Evolutionary conservation across 2,329 filamentous ascomycete species (phyloP).

Genomic region (Aspergillus chevalieri): DNA sequence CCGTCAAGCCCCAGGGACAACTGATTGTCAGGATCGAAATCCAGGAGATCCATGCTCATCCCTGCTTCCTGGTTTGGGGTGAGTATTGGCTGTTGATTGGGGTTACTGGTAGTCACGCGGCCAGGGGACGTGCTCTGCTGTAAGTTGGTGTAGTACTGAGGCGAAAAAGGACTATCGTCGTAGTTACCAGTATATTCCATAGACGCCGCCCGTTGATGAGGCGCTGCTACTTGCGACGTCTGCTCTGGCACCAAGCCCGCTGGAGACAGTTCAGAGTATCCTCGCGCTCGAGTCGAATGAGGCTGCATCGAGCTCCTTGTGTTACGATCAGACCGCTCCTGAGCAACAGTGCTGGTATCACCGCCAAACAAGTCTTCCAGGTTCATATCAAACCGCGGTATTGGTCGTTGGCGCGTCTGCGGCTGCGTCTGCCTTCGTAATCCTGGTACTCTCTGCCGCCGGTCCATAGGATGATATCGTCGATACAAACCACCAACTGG

Average conservation of each 20-base stretch:
- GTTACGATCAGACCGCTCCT: slow-evolving; percentile 28
- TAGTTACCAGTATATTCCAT: slow-evolving; percentile 31
- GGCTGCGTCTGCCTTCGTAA: slow-evolving; percentile 25
- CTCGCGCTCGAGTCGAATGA: slow-evolving; percentile 15
- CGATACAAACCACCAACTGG: slow-evolving; percentile 7
- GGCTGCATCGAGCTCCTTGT: slow-evolving; percentile 20
- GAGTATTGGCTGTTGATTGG: slow-evolving; percentile 18
- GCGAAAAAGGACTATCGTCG: slow-evolving; percentile 26
- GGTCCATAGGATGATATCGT: slow-evolving; percentile 11
- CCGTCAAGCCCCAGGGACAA: slow-evolving; percentile 21
- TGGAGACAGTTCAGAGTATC: slow-evolving; percentile 19
- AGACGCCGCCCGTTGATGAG: slow-evolving; percentile 22
- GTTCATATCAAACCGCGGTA: slow-evolving; percentile 56
- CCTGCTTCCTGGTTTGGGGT: slow-evolving; percentile 22
- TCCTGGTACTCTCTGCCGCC: slow-evolving; percentile 17
- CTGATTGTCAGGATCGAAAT: slow-evolving; percentile 40
- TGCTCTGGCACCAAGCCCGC: slow-evolving; percentile 19
- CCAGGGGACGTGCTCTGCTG: slow-evolving; percentile 27
- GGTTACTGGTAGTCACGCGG: slow-evolving; percentile 1
- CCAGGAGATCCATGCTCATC: slow-evolving; percentile 51
- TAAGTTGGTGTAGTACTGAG: slow-evolving; percentile 28
- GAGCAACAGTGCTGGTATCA: slow-evolving; percentile 26
- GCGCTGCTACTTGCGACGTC: slow-evolving; percentile 8
- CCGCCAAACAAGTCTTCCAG: slow-evolving; percentile 48
- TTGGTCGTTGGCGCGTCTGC: slow-evolving; percentile 37